phyloP scores from a whole-genome alignment of 2,329 filamentous ascomycete genomes.

The Epichloe sp. region DNA sequence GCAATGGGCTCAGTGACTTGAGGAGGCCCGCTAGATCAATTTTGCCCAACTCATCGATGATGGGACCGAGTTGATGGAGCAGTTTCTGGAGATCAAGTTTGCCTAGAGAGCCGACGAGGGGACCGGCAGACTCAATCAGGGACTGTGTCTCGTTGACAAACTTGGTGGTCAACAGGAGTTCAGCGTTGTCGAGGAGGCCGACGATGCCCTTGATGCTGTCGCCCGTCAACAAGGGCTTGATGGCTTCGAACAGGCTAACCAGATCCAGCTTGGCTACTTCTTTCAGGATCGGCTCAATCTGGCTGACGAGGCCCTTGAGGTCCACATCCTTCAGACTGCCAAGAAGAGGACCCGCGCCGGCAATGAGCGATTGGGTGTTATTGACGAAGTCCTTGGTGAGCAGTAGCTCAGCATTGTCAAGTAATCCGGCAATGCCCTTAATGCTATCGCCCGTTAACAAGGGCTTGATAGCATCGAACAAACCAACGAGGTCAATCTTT shows the following conservation, averaged over 20 bases:
- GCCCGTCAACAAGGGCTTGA: conserved; percentile 10
- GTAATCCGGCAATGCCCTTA: conserved; percentile 8
- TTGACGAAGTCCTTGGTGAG: conserved; percentile 11
- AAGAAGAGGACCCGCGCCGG: conserved; percentile 18
- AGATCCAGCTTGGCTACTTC: conserved; percentile 5
- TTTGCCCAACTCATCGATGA: conserved; percentile 16
- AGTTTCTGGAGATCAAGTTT: conserved; percentile 21
- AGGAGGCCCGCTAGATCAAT: conserved; percentile 19
- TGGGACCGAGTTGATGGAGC: conserved; percentile 19
- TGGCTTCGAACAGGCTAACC: not conserved
- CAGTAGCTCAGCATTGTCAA: not conserved
- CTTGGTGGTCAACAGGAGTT: conserved; percentile 17
- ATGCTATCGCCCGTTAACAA: conserved; percentile 12
- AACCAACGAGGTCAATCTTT: conserved; percentile 2
- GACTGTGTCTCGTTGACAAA: conserved; percentile 19
- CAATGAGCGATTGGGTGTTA: conserved; percentile 5
- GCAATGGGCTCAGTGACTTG: conserved; percentile 15
- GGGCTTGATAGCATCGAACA: conserved; percentile 6
- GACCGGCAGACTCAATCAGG: conserved; percentile 15
- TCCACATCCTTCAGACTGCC: conserved; percentile 19
- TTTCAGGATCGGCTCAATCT: conserved; percentile 18
- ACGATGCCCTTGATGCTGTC: conserved; percentile 13
- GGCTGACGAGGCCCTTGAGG: conserved; percentile 8
- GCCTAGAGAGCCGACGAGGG: conserved; percentile 19
- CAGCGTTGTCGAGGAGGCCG: conserved; percentile 18